phyloP scores from a whole-genome alignment of 2,329 filamentous ascomycete genomes.

The Trematosphaeria pertusa region DNA sequence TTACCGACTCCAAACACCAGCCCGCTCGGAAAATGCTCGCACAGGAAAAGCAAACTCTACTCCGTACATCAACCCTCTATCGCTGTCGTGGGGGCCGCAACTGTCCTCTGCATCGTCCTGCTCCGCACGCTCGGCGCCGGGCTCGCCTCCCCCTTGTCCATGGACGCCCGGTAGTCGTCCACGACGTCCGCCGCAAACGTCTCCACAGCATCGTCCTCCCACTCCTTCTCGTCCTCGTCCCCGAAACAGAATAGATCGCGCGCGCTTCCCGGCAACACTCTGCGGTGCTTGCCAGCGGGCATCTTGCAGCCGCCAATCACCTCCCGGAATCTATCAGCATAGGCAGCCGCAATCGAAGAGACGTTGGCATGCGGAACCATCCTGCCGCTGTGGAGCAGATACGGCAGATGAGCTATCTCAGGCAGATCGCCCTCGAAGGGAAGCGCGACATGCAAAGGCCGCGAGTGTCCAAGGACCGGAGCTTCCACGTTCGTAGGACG shows the following conservation, averaged over 20 bases:
- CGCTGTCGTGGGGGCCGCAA: too few relatives aligned
- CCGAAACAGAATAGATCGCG: slow-evolving; percentile 71
- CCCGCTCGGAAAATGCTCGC: too few relatives aligned
- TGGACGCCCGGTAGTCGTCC: background rate
- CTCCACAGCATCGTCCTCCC: slow-evolving; percentile 32
- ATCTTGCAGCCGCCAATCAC: slow-evolving; percentile 71
- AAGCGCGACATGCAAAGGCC: slow-evolving; percentile 55
- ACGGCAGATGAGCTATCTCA: slow-evolving; percentile 59
- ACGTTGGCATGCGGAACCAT: slow-evolving; percentile 51
- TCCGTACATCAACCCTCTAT: too few relatives aligned
- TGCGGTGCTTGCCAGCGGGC: slow-evolving; percentile 40
- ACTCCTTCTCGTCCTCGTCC: slow-evolving; percentile 42
- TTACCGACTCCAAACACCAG: too few relatives aligned
- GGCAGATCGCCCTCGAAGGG: slow-evolving; percentile 58
- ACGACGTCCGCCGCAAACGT: slow-evolving; percentile 7
- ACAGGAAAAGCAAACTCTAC: too few relatives aligned
- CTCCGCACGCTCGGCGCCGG: too few relatives aligned
- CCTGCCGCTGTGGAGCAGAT: slow-evolving; percentile 70
- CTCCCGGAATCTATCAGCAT: slow-evolving; percentile 65
- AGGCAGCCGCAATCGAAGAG: slow-evolving; percentile 57
- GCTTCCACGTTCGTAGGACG: slow-evolving; percentile 36
- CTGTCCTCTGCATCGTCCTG: too few relatives aligned
- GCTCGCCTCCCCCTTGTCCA: too few relatives aligned
- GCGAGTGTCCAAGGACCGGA: slow-evolving; percentile 59
- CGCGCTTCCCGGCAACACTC: slow-evolving; percentile 50